Percentiles rank a stretch among this genome's conserved stretches.
Evolutionary conservation across 2,329 filamentous ascomycete genomes (phyloP).

Genomic region (Colletotrichum salicis): DNA sequence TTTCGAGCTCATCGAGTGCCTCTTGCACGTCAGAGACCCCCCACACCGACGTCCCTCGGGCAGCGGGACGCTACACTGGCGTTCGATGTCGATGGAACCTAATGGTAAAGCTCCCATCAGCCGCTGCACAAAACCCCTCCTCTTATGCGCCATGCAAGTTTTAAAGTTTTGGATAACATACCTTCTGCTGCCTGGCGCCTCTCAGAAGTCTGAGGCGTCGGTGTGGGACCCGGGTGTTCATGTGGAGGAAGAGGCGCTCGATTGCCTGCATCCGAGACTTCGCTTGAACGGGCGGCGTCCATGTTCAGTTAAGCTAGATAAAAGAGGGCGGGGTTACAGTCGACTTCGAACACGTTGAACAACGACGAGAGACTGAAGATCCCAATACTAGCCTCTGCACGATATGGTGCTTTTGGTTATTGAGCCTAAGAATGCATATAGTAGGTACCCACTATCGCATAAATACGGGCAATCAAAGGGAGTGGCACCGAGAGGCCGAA

Average conservation of each 20-base stretch:
- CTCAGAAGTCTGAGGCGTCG: background rate
- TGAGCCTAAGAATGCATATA: background rate
- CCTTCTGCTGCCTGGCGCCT: background rate
- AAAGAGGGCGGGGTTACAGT: background rate
- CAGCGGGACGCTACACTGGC: constrained; percentile 26
- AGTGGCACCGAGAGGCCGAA: constrained; percentile 6
- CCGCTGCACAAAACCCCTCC: background rate
- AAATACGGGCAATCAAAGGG: background rate
- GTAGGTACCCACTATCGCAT: background rate
- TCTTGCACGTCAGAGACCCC: constrained; percentile 10
- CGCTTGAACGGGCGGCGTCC: background rate
- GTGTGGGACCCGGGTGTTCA: background rate
- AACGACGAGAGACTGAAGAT: background rate
- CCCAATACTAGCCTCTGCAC: background rate
- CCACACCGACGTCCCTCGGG: constrained; percentile 12
- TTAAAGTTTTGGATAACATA: background rate
- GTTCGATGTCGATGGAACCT: constrained; percentile 27
- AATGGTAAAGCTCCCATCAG: background rate
- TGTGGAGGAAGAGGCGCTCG: background rate
- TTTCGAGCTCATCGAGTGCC: constrained; percentile 27
- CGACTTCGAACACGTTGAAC: no score
- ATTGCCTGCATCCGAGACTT: background rate
- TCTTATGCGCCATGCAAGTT: no score
- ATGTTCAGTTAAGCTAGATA: background rate
- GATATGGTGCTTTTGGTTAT: background rate